Percentiles rank a stretch among this genome's conserved stretches.
Conservation (phyloP, 1,284 basidiomycete species). For the Fomitopsis pinicola region DNA sequence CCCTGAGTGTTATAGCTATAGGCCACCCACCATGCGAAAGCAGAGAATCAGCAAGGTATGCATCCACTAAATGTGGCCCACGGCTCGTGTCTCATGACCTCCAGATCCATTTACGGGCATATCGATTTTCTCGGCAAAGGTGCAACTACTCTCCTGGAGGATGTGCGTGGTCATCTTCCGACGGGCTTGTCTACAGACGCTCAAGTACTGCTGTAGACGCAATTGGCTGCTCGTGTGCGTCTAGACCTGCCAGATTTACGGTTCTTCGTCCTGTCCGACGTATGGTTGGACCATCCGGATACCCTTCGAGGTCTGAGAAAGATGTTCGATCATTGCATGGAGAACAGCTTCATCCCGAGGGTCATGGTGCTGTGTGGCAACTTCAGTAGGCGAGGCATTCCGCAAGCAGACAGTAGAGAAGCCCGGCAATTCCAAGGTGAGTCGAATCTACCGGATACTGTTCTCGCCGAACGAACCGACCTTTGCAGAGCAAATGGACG, state of each 20-base stretch:
- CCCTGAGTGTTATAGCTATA: slow-evolving; percentile 86
- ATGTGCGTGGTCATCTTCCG: slow-evolving; percentile 47
- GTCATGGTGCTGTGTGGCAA: slow-evolving; percentile 94
- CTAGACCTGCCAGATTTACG: slow-evolving; percentile 73
- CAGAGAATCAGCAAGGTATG: slow-evolving; percentile 75
- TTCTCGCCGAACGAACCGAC: not conserved
- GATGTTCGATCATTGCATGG: slow-evolving; percentile 90
- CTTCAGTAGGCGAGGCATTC: slow-evolving; percentile 82
- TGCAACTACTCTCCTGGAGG: slow-evolving; percentile 87
- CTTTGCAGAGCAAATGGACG: slow-evolving; percentile 77
- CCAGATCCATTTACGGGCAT: slow-evolving; percentile 88
- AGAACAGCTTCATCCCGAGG: slow-evolving; percentile 81
- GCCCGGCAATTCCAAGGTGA: slow-evolving; percentile 82
- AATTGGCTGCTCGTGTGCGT: slow-evolving; percentile 55
- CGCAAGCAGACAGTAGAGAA: slow-evolving; percentile 74
- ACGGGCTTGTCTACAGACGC: not conserved
- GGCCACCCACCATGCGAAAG: slow-evolving; percentile 97
- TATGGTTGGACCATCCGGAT: slow-evolving; percentile 89
- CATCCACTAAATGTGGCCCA: not conserved
- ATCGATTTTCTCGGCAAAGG: slow-evolving; percentile 95
- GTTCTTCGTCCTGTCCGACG: slow-evolving; percentile 94
- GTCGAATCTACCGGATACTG: not conserved
- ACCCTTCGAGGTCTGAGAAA: slow-evolving; percentile 78
- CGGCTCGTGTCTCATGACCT: slow-evolving; percentile 3
- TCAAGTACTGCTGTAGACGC: slow-evolving; percentile 37